A percentile compares a stretch with the other conserved stretches of the same genome.
These are phyloP conservation scores for Pyrus bretschneideri DNA, from an alignment of 306 rosid genomes.

Conservation along the genomic window DNA sequence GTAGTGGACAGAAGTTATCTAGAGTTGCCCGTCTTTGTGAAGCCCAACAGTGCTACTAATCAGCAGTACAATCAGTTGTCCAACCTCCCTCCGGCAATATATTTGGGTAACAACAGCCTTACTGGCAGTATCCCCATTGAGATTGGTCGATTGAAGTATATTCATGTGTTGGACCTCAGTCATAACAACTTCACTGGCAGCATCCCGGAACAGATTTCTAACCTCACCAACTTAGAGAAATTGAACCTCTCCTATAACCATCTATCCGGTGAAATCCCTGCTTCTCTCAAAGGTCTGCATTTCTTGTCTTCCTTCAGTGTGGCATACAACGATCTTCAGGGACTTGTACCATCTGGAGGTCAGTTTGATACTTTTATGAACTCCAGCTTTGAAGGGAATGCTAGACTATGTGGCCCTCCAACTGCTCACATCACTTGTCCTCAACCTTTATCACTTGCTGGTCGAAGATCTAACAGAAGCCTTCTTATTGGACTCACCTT, in stretches of 20 bases:
- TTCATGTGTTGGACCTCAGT: conserved; percentile 56
- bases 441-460: conserved; percentile 13
- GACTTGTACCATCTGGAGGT: conserved; percentile 68
- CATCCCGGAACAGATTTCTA: conserved; percentile 63
- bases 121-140: conserved; percentile 57
- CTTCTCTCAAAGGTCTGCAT: conserved; percentile 50
- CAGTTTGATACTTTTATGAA: conserved; percentile 70
- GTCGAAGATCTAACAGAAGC: conserved; percentile 34
- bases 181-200: conserved; percentile 62
- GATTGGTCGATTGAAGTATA: conserved; percentile 57
- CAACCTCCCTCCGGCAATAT: conserved; percentile 66
- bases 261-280: conserved; percentile 74
- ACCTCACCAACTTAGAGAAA: conserved; percentile 65
- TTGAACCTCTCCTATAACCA: conserved; percentile 65
- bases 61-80: conserved; percentile 84
- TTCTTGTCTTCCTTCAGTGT: conserved; percentile 85
- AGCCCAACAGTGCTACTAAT: conserved; percentile 49
- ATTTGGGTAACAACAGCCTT: conserved; percentile 55
- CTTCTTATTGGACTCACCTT: conserved; percentile 37
- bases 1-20: conserved; percentile 42
- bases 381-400: conserved; percentile 68
- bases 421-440: conserved; percentile 50
- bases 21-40: conserved; percentile 81
- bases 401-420: conserved; percentile 51
- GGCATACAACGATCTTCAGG: conserved; percentile 70